A percentile compares a stretch with the other conserved stretches of the same genome.
Conservation (phyloP, 192 early-diverging fungal species). For the Mortierella hygrophila region DNA sequence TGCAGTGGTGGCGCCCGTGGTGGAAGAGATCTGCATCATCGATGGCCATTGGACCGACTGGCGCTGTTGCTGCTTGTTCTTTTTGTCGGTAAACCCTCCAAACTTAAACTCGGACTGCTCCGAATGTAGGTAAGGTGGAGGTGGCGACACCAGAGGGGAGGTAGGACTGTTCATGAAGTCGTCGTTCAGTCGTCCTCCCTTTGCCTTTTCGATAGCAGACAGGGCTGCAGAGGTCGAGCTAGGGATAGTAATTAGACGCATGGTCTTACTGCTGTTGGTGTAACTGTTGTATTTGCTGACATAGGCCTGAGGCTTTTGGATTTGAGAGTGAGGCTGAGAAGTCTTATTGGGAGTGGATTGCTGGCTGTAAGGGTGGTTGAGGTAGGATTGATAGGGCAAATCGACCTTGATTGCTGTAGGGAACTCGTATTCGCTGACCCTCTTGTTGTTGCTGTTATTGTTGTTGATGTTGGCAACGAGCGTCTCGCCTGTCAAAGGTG, state of each 20-base stretch:
- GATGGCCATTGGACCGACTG: conserved; percentile 21
- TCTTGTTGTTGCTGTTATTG: conserved; percentile 21
- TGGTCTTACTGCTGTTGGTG: conserved; percentile 40
- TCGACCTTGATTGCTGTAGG: conserved; percentile 33
- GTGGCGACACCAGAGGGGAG: conserved; percentile 44
- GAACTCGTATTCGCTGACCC: conserved; percentile 4
- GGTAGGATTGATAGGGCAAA: conserved; percentile 33
- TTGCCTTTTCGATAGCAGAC: conserved; percentile 6
- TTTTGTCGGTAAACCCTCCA: conserved; percentile 4
- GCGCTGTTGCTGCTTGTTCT: conserved; percentile 18
- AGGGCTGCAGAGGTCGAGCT: conserved; percentile 1
- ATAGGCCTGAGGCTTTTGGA: conserved; percentile 15
- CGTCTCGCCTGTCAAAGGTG: conserved; percentile 9
- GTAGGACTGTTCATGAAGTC: conserved; percentile 21
- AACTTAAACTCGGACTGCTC: conserved; percentile 7
- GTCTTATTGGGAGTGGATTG: not conserved
- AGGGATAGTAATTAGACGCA: conserved; percentile 40
- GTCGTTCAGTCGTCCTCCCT: not conserved
- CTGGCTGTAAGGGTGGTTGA: conserved; percentile 40
- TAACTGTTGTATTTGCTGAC: conserved; percentile 38
- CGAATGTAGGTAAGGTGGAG: conserved; percentile 43
- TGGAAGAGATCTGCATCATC: conserved; percentile 17
- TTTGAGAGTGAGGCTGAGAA: not conserved
- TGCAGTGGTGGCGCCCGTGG: conserved; percentile 10
- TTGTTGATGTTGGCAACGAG: conserved; percentile 6